phyloP scores from a whole-genome alignment of 169 alveolate species.

The Plasmodium billcollinsi region DNA sequence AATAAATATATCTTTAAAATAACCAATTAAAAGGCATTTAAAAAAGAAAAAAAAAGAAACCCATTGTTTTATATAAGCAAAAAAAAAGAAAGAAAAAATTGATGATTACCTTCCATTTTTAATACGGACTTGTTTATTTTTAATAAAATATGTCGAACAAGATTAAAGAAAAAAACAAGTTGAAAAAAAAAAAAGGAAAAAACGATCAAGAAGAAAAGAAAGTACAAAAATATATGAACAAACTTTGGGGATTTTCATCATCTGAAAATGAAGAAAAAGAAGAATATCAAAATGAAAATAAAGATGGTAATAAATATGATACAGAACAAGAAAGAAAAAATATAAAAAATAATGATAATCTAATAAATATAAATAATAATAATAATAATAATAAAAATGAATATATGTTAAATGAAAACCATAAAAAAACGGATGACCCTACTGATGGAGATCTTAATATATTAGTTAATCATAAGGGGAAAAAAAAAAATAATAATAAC shows the following conservation, averaged over 20 bases:
- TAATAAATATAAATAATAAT: neutral
- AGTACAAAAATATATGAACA: conserved; percentile 42
- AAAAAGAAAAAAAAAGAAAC: too few relatives aligned
- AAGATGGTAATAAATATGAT: neutral
- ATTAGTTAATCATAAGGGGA: neutral
- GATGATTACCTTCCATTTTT: neutral
- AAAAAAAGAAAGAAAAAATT: neutral
- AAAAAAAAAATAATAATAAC: neutral
- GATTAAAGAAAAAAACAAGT: neutral
- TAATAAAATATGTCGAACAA: neutral
- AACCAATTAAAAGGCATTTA: too few relatives aligned
- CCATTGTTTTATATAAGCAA: neutral
- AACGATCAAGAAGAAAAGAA: neutral
- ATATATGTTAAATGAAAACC: neutral
- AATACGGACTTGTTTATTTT: too few relatives aligned
- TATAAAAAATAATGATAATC: neutral
- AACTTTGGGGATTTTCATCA: conserved; percentile 58
- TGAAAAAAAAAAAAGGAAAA: neutral
- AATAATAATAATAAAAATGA: neutral
- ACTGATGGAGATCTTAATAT: neutral
- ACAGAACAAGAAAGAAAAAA: neutral
- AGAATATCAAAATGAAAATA: neutral
- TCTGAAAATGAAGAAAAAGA: neutral
- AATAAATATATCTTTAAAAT: too few relatives aligned
- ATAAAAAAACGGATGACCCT: neutral